Conservation (phyloP, 352 stramenopile genomes). For the Phytophthora meadii region DNA sequence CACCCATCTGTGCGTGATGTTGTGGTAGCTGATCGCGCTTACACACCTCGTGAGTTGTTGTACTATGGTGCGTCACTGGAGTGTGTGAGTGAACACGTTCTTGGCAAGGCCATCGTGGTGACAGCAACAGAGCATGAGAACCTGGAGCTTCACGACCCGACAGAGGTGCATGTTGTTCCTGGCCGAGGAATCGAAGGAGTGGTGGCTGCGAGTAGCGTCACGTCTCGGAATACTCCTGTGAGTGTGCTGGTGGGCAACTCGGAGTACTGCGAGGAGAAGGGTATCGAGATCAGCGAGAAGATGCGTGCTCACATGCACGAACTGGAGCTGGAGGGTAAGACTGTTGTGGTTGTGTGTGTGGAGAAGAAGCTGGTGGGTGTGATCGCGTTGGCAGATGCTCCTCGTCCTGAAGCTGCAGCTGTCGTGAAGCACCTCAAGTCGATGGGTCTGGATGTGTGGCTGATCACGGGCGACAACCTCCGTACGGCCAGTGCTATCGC, state of each 20-base stretch:
- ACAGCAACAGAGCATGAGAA: constrained; percentile 82
- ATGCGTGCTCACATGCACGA: constrained; percentile 83
- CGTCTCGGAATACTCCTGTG: constrained; percentile 25
- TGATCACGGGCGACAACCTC: constrained; percentile 94
- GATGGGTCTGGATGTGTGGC: constrained; percentile 86
- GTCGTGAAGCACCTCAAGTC: constrained; percentile 81
- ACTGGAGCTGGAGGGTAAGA: constrained; percentile 87
- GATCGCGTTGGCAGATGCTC: constrained; percentile 80
- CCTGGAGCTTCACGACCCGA: constrained; percentile 73
- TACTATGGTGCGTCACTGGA: constrained; percentile 86
- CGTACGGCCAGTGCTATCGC: constrained; percentile 91
- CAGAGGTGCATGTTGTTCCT: constrained; percentile 74
- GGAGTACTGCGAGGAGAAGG: constrained; percentile 83
- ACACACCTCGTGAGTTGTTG: constrained; percentile 72
- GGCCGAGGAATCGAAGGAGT: constrained; percentile 81
- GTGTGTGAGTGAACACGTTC: constrained; percentile 86
- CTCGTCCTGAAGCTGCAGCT: constrained; percentile 72
- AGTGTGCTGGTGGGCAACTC: constrained; percentile 80
- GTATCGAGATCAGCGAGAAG: constrained; percentile 67
- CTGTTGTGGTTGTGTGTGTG: constrained; percentile 81
- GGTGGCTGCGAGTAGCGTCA: constrained; percentile 40
- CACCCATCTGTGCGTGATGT: constrained; percentile 85
- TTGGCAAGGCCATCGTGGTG: constrained; percentile 85
- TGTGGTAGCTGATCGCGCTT: constrained; percentile 64
- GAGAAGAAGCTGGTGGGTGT: constrained; percentile 74